A percentile compares a stretch with the other conserved stretches of the same genome.
These are phyloP conservation scores for Telopea speciosissima DNA, from an alignment of 177 flowering plant species.

Conservation along the genomic window DNA sequence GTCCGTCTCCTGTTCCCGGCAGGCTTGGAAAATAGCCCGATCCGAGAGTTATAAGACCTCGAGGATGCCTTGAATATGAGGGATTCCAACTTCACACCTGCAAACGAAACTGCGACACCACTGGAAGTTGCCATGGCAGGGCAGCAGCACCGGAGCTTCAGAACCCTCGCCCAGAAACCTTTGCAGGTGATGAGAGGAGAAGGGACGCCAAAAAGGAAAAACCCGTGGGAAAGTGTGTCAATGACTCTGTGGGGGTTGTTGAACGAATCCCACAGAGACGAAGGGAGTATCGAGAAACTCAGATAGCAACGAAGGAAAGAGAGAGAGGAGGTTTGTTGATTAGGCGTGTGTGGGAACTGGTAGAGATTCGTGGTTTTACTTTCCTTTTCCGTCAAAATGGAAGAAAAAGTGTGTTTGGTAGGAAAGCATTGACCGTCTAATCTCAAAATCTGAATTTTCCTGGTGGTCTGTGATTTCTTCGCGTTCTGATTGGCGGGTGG, in stretches of 20 bases:
- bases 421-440: neutral
- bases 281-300: no score
- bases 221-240: no score
- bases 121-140: constrained; percentile 50
- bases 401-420: no score
- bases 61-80: constrained; percentile 23
- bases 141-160: neutral
- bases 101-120: constrained; percentile 36
- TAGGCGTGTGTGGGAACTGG: no score
- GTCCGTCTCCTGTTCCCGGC: constrained; percentile 13
- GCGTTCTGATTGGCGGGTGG: constrained; percentile 37
- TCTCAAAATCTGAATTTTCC: neutral
- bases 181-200: neutral
- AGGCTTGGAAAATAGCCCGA: constrained; percentile 23
- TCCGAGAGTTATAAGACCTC: constrained; percentile 14
- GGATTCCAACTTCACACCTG: constrained; percentile 49
- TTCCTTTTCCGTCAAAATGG: no score
- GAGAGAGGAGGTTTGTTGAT: no score
- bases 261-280: no score
- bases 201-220: neutral
- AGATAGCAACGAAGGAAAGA: neutral
- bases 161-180: constrained; percentile 15
- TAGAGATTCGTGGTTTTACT: no score
- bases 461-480: constrained; percentile 10
- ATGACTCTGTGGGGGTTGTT: no score